phyloP scores from a whole-genome alignment of 2,329 filamentous ascomycete genomes.

The Colletotrichum acutatum region DNA sequence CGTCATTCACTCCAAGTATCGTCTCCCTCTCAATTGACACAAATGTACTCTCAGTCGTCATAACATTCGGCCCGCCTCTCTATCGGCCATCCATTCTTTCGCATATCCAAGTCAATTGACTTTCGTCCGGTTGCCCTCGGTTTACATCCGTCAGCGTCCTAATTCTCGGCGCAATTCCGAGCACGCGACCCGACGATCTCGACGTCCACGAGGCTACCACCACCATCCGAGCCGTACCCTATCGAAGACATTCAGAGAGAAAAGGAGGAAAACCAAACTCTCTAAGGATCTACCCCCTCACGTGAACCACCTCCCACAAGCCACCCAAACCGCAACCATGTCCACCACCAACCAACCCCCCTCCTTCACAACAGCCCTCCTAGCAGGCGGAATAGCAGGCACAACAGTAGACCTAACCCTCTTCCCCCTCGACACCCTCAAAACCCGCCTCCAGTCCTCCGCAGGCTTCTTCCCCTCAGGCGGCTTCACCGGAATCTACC shows the following conservation, averaged over 20 bases:
- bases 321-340: background rate
- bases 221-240: background rate
- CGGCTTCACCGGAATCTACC: conserved; percentile 92
- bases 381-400: conserved; percentile 90
- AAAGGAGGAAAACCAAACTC: background rate
- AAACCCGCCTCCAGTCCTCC: conserved; percentile 92
- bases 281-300: background rate
- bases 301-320: background rate
- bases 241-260: background rate
- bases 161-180: background rate
- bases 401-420: conserved; percentile 97
- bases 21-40: background rate
- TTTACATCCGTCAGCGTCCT: background rate
- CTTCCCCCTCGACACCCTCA: conserved; percentile 98
- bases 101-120: background rate
- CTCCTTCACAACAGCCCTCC: conserved; percentile 69
- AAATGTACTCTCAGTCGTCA: conserved; percentile 9
- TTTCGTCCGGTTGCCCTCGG: background rate
- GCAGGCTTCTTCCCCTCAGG: conserved; percentile 82
- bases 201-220: background rate
- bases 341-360: conserved; percentile 34
- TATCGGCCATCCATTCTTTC: background rate
- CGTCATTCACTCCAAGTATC: background rate
- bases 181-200: conserved; percentile 4
- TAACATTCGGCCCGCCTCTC: background rate